Evolutionary conservation across 208 protist species (phyloP), one percentile per base, ranked within the genome.

Genomic region (Leishmania major): DNA sequence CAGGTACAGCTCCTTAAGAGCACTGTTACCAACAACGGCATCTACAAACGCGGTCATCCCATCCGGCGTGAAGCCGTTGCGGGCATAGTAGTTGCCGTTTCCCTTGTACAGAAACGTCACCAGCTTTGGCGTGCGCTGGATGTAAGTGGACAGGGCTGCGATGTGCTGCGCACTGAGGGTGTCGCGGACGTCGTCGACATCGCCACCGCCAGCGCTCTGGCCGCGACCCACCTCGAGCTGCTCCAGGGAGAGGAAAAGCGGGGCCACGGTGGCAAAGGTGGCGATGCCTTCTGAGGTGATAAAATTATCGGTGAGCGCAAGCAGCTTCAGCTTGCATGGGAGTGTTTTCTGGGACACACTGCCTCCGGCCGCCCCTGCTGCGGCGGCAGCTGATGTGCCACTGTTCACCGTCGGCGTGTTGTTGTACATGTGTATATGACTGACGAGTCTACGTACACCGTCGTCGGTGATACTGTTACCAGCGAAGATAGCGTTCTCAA

Each of bases 381-480:
- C n/a, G 1, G 22, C 49, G 60, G 67, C 64, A 17, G 59, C 51
- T 28, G 78, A 37, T 28, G 67, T 17, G 55, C 40, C 40, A 17
- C 31, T 10, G 22, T 84, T 31, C 67, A 67, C 37, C 5, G 28
- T 17, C 2, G 5, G 22, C 22, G 55, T 62, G 22, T 31, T 40
- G 49, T 47, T 64, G 49, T 73, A 70, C n/a, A 4, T 22, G 13
- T 79, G 8, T 0, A 95, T 45, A 2, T 67, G 70, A 22, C 53
- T 78, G 6, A 89, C 59, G 7, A 94, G 75, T 10, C 78, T 69
- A 7, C 70, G 35, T 59, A 93, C 75, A 10, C 90, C 90, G 8
- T 79, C 81, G 76, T 94, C 88, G 17, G 90, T 96, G 72, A 94
- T 89, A 15, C 87, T 73, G 78, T 94, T 96, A 51, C 86, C 84